These are phyloP conservation scores for Candida albicans DNA, from an alignment of 1,139 yeast species.

Conservation along the genomic window DNA sequence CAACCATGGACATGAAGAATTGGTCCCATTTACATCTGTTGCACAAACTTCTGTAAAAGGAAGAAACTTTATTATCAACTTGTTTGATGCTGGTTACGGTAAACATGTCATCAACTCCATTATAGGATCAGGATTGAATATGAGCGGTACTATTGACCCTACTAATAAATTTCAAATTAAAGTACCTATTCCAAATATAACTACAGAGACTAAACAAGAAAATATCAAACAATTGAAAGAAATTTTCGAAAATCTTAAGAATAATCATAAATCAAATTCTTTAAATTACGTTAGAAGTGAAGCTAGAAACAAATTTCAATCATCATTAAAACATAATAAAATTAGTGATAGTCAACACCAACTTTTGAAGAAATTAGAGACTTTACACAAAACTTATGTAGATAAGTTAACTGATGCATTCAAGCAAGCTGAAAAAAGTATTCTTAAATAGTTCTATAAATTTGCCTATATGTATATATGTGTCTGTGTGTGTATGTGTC, in stretches of 20 bases:
- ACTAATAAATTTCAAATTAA: slow-evolving; percentile 70
- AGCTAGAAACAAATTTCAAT: slow-evolving; percentile 57
- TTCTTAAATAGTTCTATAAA: slow-evolving; percentile 27
- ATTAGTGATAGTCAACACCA: slow-evolving; percentile 57
- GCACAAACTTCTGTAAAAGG: slow-evolving; percentile 82
- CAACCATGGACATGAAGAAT: slow-evolving; percentile 33
- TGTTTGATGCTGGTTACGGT: slow-evolving; percentile 75
- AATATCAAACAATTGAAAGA: slow-evolving; percentile 61
- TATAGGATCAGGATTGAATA: slow-evolving; percentile 63
- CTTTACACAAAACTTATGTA: slow-evolving; percentile 60
- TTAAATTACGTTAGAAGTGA: slow-evolving; percentile 64
- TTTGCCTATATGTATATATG: slow-evolving; percentile 1
- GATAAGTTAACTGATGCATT: slow-evolving; percentile 57
- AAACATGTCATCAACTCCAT: slow-evolving; percentile 71
- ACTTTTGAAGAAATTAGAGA: slow-evolving; percentile 60
- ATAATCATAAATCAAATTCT: slow-evolving; percentile 31
- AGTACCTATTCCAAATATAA: slow-evolving; percentile 73
- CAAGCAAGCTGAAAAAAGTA: slow-evolving; percentile 59
- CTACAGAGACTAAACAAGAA: slow-evolving; percentile 65
- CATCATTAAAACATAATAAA: slow-evolving; percentile 43
- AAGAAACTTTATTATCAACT: slow-evolving; percentile 67
- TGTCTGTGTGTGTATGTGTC: neutral
- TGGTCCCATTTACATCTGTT: slow-evolving; percentile 52
- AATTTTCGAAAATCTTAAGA: slow-evolving; percentile 62
- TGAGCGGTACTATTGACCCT: slow-evolving; percentile 78